These are phyloP conservation scores for Saturnispora silvae DNA, from an alignment of 805 yeast genomes.

Conservation along the genomic window DNA sequence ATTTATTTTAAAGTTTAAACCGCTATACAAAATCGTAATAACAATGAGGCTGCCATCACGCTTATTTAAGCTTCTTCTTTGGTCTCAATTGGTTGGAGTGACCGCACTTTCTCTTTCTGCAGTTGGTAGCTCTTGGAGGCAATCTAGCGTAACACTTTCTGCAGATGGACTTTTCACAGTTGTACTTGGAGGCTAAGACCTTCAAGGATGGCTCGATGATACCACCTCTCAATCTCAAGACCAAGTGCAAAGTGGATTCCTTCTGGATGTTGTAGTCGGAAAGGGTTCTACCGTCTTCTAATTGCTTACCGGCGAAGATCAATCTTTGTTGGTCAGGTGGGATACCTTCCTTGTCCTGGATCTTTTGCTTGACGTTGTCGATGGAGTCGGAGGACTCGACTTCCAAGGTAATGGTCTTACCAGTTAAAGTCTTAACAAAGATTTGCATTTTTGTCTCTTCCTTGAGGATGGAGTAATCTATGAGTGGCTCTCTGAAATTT, in stretches of 20 bases:
- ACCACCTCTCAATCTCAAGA: conserved; percentile 59
- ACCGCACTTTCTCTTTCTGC: conserved; percentile 99
- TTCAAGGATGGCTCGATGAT: conserved; percentile 99
- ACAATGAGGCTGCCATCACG: conserved; percentile 14
- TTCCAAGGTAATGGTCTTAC: conserved; percentile 85
- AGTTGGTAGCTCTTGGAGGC: conserved; percentile 99
- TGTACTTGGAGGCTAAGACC: conserved; percentile 98
- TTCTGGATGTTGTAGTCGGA: conserved; percentile 94
- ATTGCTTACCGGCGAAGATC: conserved; percentile 92
- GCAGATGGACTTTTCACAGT: conserved; percentile 99
- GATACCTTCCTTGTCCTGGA: conserved; percentile 93
- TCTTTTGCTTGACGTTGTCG: conserved; percentile 90
- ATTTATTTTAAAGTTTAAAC: no score
- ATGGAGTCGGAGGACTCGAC: conserved; percentile 93
- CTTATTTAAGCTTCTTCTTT: conserved; percentile 97
- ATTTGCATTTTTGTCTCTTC: conserved; percentile 58
- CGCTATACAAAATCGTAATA: conserved; percentile 1
- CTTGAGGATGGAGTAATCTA: not conserved
- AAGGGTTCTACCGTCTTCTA: conserved; percentile 91
- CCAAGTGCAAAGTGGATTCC: conserved; percentile 65
- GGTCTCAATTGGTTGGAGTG: conserved; percentile 99
- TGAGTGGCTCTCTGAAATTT: not conserved
- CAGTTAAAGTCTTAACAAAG: conserved; percentile 98
- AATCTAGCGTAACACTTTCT: conserved; percentile 99
- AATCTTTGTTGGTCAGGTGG: conserved; percentile 96